Evolutionary conservation across 768 basidiomycete genomes (phyloP), one percentile per base, ranked within the genome.

Genomic region (Cyclocybe cylindracea): DNA sequence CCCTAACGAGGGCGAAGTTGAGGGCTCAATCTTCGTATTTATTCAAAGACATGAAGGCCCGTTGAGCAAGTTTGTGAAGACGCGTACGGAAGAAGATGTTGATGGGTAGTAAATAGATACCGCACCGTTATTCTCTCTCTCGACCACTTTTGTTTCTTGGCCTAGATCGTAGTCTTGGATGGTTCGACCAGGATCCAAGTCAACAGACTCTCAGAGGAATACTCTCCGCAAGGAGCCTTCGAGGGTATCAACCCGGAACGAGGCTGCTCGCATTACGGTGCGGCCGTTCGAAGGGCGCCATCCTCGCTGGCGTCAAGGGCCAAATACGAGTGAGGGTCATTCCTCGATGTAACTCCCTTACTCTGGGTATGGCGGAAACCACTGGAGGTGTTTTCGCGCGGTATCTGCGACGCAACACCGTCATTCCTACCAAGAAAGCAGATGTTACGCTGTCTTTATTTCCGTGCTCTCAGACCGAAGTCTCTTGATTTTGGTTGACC

Each of bases 21-120:
- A 74, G 87, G 91, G 69, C 76, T 91, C 61, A 91, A 89, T 76
- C 78, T 85, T 70, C n/a, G n/a, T 89, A 90, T 61, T 77, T 92
- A 24, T 91, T 92, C 82, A 75, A 83, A 59, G 86, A 86, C 79
- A 91, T 89, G 10, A 84, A 86, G 86, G 72, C 89, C 87, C 53
- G 89, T 91, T 55, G 85, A 89, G 69, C 87, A 87, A 70, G 89
- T 91, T 14, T 76, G 91, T 56, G 87, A 86, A 79, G 89, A 91
- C 67, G 86, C 89, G 41, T 78, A 79, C 56, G 75, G 89, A 88
- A 78, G 84, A 86, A 53, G 82, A 87, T 47, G 79, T 92, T 56
- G 81, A 89, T 60, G 87, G 89, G 70, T 86, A 73, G 16, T 16
- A 65, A 60, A 29, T 10, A 29, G 24, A 14, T 29, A n/a, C 9